Conservation (phyloP, 1,284 basidiomycete genomes). For the Acaromyces ingoldii region DNA sequence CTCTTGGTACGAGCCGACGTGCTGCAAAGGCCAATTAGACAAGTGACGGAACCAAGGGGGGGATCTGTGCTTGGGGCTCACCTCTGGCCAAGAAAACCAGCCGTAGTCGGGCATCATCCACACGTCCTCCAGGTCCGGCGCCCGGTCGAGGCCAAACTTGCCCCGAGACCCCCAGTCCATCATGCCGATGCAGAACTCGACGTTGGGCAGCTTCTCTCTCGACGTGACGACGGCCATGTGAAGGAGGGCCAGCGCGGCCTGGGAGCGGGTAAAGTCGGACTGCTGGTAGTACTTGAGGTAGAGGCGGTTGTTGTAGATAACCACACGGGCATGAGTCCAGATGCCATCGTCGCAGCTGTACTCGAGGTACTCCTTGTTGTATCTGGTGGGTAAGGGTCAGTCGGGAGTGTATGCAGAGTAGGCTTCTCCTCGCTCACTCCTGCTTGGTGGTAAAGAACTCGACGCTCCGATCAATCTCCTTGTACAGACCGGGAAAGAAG, state of each 20-base stretch:
- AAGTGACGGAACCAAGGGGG: too few species aligned
- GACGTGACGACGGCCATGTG: constrained; percentile 29
- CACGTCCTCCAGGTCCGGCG: constrained; percentile 31
- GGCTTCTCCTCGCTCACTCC: constrained; percentile 6
- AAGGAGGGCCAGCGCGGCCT: constrained; percentile 33
- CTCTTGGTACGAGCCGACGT: constrained; percentile 40
- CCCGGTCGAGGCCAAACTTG: constrained; percentile 40
- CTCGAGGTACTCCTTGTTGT: constrained; percentile 34
- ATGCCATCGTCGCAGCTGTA: constrained; percentile 37
- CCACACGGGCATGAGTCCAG: constrained; percentile 39
- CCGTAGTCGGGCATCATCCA: constrained; percentile 51
- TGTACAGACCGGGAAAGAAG: constrained; percentile 41
- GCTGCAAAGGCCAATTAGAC: constrained; percentile 9
- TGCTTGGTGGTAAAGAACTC: constrained; percentile 26
- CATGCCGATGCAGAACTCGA: constrained; percentile 45
- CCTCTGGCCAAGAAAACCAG: constrained; percentile 43
- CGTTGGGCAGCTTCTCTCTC: constrained; percentile 40
- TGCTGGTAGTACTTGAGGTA: constrained; percentile 40
- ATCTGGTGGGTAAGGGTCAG: constrained; percentile 4
- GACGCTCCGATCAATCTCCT: constrained; percentile 37
- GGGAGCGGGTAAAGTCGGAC: constrained; percentile 29
- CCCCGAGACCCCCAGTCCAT: constrained; percentile 44
- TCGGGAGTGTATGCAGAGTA: neutral
- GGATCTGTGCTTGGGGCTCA: neutral
- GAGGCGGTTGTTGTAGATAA: constrained; percentile 43